Base-by-base conservation (phyloP, 768 basidiomycete species). In the Boletus barrowsii region DNA sequence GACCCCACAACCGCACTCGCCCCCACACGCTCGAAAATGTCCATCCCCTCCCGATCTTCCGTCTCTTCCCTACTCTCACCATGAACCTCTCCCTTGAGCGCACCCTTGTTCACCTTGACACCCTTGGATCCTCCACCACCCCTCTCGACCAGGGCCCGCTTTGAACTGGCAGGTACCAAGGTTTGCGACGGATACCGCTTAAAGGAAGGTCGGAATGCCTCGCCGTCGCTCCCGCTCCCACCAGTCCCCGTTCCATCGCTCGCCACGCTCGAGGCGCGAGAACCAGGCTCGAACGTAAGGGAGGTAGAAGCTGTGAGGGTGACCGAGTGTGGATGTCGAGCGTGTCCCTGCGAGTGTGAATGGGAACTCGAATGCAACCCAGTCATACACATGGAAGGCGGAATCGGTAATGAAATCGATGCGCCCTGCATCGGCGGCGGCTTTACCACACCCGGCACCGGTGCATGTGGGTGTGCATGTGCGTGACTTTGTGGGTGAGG, bases 121-220 rank as follows among this genome's bases (percentile, higher is more conserved):
- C 62, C 47, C 40, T 48, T 55, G 3, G 70, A 64, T 11, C 24
- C 57, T 9, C 54, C 55, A n/a, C 65, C 17, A 1, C 53, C 42
- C 11, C 71, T 68, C 49, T 72, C 65, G 11, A 83, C 67, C 63
- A 76, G 62, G 49, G 75, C 75, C 47, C 83, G 72, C 67, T 90
- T 90, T 45, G 78, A 58, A 56, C 75, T 76, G 35, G 72, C 72
- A 3, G 86, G 84, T 2, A 77, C 87, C n/a, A 90, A 69, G 10
- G 86, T 86, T 71, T 87, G 86, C 44, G 85, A 87, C 2, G 88
- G 82, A 36, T 87, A 66, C 42, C 88, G 75, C 74, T 91, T 91
- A 64, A 88, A 89, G 29, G 83, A 77, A 11, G 88, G 88, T 2
- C 88, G 66, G 36, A 63, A 49, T n/a, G 62, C 48, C 37, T 72